A percentile compares a stretch with the other conserved stretches of the same genome.
phyloP scores from a whole-genome alignment of 768 basidiomycete genomes.

The Kwoniella sp. region DNA sequence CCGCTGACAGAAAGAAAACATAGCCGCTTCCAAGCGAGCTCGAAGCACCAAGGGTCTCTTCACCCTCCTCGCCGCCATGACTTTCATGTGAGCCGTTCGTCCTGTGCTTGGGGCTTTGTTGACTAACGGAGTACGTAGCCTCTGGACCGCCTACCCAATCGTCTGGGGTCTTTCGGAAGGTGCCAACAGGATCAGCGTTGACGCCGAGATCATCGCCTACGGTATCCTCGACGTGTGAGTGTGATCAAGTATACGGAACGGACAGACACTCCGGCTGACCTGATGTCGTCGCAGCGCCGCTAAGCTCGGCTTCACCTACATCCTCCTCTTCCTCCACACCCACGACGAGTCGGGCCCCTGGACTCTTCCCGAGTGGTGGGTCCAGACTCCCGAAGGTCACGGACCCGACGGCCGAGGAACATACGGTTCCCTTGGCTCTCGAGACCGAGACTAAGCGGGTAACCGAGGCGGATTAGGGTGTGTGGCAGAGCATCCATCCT shows the following conservation, averaged over 20 bases:
- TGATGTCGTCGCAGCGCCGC: constrained; percentile 15
- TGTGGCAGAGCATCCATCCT: too few relatives aligned
- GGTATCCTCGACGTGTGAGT: constrained; percentile 48
- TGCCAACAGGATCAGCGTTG: constrained; percentile 40
- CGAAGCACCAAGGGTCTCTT: constrained; percentile 39
- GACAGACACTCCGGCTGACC: neutral
- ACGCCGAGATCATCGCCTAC: constrained; percentile 48
- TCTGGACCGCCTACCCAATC: constrained; percentile 49
- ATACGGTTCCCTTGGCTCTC: constrained; percentile 33
- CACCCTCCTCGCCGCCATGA: constrained; percentile 34
- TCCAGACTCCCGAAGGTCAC: constrained; percentile 21
- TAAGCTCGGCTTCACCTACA: constrained; percentile 39
- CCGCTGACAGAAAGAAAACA: neutral
- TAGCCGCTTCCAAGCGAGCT: constrained; percentile 40
- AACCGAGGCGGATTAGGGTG: too few relatives aligned
- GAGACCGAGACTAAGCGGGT: constrained; percentile 9
- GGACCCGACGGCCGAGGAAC: constrained; percentile 30
- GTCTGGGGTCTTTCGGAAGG: constrained; percentile 47
- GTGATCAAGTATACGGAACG: neutral
- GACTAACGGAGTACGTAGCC: constrained; percentile 14
- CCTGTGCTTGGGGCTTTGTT: neutral
- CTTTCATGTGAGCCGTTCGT: constrained; percentile 24
- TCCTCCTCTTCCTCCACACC: constrained; percentile 37
- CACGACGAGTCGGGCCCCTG: constrained; percentile 37
- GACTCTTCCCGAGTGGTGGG: constrained; percentile 38